Evolutionary conservation across 352 stramenopile species (phyloP), one percentile per base, ranked within the genome.

Genomic region (Pythium grandisporangium): DNA sequence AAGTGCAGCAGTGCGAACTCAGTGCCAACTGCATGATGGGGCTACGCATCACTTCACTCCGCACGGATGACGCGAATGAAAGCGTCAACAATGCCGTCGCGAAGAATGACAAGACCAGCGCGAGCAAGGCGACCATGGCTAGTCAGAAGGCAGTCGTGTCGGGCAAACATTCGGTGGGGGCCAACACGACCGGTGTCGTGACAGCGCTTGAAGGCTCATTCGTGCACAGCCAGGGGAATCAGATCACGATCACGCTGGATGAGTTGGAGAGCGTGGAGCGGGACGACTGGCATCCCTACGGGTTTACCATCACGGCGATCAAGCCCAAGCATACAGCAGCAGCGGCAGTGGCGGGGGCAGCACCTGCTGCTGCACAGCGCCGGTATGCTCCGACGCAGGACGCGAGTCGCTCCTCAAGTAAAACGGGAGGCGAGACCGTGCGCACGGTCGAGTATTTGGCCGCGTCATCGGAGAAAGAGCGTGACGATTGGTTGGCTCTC

Each of bases 21-120:
- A 83, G 69, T 47, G 53, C 88, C 27, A 93, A 93, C 48, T 93
- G 80, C 48, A 93, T 93, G 80, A 84, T 93, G 74, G 80, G 80
- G 10, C 55, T 93, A 7, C 73, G 69, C 10, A 73, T 91, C 45
- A 85, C 76, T 30, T 67, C 61, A 32, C 36, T 84, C 13, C 71
- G 72, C 23, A 58, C 70, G 24, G 65, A 73, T 19, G 58, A 74
- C 33, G 5, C 14, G 23, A n/a, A n/a, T n/a, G n/a, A n/a, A n/a
- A n/a, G n/a, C n/a, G n/a, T n/a, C n/a, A n/a, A n/a, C n/a, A n/a
- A n/a, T n/a, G n/a, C n/a, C n/a, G n/a, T n/a, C n/a, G n/a, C n/a
- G n/a, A n/a, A n/a, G n/a, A n/a, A n/a, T n/a, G n/a, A n/a, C n/a
- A n/a, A n/a, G n/a, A n/a, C n/a, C n/a, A n/a, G n/a, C n/a, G n/a